Evolutionary conservation across 495 filamentous ascomycete genomes (phyloP).

Genomic region (Aspergillus avenaceus): DNA sequence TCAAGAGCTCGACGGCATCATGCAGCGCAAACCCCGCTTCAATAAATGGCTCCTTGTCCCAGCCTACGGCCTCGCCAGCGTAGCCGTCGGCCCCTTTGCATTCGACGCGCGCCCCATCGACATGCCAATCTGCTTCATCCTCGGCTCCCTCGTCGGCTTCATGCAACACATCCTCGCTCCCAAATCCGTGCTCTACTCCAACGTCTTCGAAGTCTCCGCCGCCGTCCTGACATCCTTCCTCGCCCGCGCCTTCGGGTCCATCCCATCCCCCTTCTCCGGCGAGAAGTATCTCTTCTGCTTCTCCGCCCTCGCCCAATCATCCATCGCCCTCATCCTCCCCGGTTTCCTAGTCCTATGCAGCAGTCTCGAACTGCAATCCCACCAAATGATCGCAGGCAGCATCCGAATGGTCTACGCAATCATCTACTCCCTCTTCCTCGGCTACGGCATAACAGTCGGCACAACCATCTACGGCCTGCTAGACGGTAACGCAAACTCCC

Average conservation of each 20-base stretch:
- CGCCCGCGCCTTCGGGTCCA: slow-evolving; percentile 79
- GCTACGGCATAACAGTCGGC: slow-evolving; percentile 92
- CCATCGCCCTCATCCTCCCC: slow-evolving; percentile 87
- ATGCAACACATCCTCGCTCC: slow-evolving; percentile 80
- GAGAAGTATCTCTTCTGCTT: slow-evolving; percentile 74
- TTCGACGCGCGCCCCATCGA: slow-evolving; percentile 84
- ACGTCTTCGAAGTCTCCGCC: slow-evolving; percentile 87
- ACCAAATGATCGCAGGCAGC: slow-evolving; percentile 81
- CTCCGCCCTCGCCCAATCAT: slow-evolving; percentile 83
- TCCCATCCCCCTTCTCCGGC: slow-evolving; percentile 41
- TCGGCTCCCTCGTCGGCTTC: slow-evolving; percentile 76
- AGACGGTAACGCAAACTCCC: slow-evolving; percentile 67
- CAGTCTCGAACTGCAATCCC: slow-evolving; percentile 82
- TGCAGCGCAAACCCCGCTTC: slow-evolving; percentile 60
- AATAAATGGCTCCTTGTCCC: slow-evolving; percentile 68
- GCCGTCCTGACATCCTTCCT: slow-evolving; percentile 84
- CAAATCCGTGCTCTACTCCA: slow-evolving; percentile 69
- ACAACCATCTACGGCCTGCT: slow-evolving; percentile 84
- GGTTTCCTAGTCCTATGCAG: slow-evolving; percentile 82
- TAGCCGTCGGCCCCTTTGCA: slow-evolving; percentile 76
- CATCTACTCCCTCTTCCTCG: slow-evolving; percentile 91
- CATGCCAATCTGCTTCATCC: slow-evolving; percentile 78
- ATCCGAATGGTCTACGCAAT: slow-evolving; percentile 95
- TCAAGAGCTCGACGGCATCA: slow-evolving; percentile 63
- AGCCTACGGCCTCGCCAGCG: slow-evolving; percentile 78